Percentiles rank a stretch among this genome's conserved stretches.
Conservation (phyloP, 179 eudicot species). For the Beta corolliflora region DNA sequence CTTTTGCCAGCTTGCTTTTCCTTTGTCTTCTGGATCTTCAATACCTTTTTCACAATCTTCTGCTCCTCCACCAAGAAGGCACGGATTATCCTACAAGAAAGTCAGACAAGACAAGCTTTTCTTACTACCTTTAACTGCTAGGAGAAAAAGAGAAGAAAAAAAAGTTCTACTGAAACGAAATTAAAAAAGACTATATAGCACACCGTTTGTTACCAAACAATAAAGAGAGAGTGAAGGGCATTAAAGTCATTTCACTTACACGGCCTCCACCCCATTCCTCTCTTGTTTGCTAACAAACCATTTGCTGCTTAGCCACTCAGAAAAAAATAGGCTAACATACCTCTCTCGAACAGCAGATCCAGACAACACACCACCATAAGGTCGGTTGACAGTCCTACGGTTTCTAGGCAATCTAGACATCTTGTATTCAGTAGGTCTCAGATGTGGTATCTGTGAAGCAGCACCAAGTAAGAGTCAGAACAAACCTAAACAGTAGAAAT, state of each 20-base stretch:
- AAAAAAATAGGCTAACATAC: background rate
- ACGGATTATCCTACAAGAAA: slow-evolving; percentile 33
- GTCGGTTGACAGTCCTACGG: slow-evolving; percentile 49
- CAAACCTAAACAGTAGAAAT: background rate
- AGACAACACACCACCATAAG: slow-evolving; percentile 51
- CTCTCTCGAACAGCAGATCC: slow-evolving; percentile 44
- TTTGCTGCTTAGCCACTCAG: too few species aligned
- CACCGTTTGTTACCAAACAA: too few species aligned
- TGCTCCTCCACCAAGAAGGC: slow-evolving; percentile 81
- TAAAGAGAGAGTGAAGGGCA: too few species aligned
- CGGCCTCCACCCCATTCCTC: too few species aligned
- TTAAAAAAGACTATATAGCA: background rate
- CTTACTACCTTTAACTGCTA: background rate
- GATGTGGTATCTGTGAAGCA: slow-evolving; percentile 41
- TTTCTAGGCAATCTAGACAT: slow-evolving; percentile 45
- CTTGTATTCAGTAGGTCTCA: slow-evolving; percentile 51
- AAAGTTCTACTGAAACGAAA: background rate
- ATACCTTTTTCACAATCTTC: slow-evolving; percentile 81
- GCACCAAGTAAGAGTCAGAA: background rate
- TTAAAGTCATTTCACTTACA: too few species aligned
- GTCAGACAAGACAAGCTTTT: background rate
- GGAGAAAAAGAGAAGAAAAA: background rate
- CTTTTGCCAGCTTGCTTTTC: slow-evolving; percentile 48
- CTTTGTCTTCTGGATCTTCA: slow-evolving; percentile 78
- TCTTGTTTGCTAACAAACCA: too few species aligned